Base-by-base conservation (phyloP, 116 monocot species). In the Iris pallida region DNA sequence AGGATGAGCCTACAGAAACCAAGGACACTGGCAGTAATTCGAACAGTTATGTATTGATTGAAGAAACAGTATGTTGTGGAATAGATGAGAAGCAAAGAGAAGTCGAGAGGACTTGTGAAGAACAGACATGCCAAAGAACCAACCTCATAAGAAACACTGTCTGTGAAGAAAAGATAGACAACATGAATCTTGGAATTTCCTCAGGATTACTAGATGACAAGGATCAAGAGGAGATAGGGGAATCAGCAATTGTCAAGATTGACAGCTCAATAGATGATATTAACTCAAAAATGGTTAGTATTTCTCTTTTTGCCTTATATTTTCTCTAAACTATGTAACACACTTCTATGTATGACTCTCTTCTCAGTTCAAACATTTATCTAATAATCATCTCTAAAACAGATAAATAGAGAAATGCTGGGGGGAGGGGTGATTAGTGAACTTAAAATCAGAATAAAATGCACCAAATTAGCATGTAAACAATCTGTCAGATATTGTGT, bases 191-290 rank as follows among this genome's bases (percentile, higher is more conserved):
- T 20, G 52, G 53, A 42, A 42, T 16, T 53, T 11, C 13, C 42
- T 16, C 30, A 42, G 60, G 41, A 71, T 40, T 53, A 62, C 48
- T 20, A 45, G 58, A 70, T 20, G 40, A 70, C 10, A 46, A 59
- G 12, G 20, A 13, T 69, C 57, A 58, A 58, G 20, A 59, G 1
- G 46, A 6, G 13, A 43, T 20, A 45, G 1, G 30, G 47, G 59
- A 70, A 70, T 13, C 59, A 20, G 47, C 20, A 47, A 16, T 7
- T 6, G 20, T 17, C 10, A 56, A 68, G 68, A 68, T 18, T 20
- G 46, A 46, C 14, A 58, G 10, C 10, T 44, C 47, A 57, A 4
- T 11, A 20, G 12, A 58, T 69, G 69, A 69, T 47, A 16, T 46
- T 16, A n/a, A 20, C 12, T 3, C 19, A 4, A 42, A 5, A 15